Evolutionary conservation across 176 grass and related monocot genomes (phyloP), one percentile per base, ranked within the genome.

Genomic region (Oryza officinalis): DNA sequence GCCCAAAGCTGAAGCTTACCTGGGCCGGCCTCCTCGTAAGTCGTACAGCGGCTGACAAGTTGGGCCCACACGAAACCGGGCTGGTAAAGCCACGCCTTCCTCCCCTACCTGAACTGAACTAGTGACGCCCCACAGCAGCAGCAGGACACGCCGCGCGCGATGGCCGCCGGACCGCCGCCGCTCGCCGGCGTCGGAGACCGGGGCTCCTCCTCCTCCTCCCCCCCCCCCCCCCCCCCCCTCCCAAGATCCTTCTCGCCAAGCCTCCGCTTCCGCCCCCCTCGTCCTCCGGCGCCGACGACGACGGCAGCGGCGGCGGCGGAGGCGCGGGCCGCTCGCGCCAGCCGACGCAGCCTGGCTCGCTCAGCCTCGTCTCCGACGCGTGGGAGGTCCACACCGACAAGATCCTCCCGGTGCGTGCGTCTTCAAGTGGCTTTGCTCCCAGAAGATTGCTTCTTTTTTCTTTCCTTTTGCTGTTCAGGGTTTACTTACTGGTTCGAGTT

Each of bases 191-290:
- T 6, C 47, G 54, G 81, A 50, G 59, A 85, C 75, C 69, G 84
- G 35, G 14, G 73, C 41, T 47, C 45, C 4, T 47, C 38, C 38
- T 41, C 40, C 40, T 64, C 72, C 83, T 74, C 66, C 30, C 84
- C 87, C 32, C 77, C 86, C 63, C 86, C 89, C 6, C 83, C 83
- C 91, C 89, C 0, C 84, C 87, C 1, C 90, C 90, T 27, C 95
- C 90, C 17, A 98, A 98, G 92, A 95, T 98, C 67, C 95, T 98
- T 18, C 95, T 98, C 71, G 83, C 92, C 11, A 98, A 98, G 76
- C 92, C 81, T 27, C 82, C 78, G 33, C 52, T 79, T 10, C 85
- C 52, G 33, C 57, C 77, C 44, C 44, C 88, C 9, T 67, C 88
- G 1, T 67, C 88, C 20, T 75, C 77, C n/a, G 65, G 72, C 70